Base-by-base conservation (phyloP, 2,329 filamentous ascomycete genomes). In the Tolypocladium nubicola region DNA sequence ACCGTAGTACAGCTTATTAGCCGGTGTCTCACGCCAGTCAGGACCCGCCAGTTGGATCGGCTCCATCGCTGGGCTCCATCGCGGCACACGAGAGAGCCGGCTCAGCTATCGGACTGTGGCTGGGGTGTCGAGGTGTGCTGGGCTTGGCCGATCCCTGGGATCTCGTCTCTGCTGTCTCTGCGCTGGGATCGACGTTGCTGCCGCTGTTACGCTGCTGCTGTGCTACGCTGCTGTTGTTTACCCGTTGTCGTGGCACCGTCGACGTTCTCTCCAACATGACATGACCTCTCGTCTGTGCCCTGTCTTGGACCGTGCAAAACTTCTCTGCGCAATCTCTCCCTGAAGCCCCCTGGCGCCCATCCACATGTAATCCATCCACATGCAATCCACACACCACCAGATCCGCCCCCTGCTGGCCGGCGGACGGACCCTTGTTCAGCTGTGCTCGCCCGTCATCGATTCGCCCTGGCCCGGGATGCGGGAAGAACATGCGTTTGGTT, bases 21-120 rank as follows among this genome's bases (percentile, higher is more conserved):
- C 64, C 64, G 64, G 47, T 68, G 68, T 69, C 67, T 70, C 66
- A 68, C 26, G 45, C 45, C 26, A 30, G 26, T n/a, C 26, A 9
- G n/a, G 45, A n/a, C 16, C 26, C 16, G 39, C 39, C 39, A 41
- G 39, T 26, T 26, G 26, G 26, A 26, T 26, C 26, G 43, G n/a
- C 40, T 11, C 40, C n/a, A n/a, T 40, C 9, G 35, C 26, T 30
- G 26, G 30, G 30, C 41, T 13, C 41, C 41, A 16, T 49, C 14
- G 33, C 45, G 45, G 45, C 45, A 49, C 45, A 49, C 26, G 45
- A 49, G 45, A 49, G 7, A 16, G 23, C 45, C 45, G 26, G 26
- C 45, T 26, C 45, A 49, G 45, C 45, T n/a, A 49, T 49, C 45
- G 11, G 45, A 33, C 26, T n/a, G 26, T 49, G 45, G 45, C 45